A percentile compares a stretch with the other conserved stretches of the same genome.
phyloP scores from a whole-genome alignment of 306 rosid genomes.

The Malus sieversii region DNA sequence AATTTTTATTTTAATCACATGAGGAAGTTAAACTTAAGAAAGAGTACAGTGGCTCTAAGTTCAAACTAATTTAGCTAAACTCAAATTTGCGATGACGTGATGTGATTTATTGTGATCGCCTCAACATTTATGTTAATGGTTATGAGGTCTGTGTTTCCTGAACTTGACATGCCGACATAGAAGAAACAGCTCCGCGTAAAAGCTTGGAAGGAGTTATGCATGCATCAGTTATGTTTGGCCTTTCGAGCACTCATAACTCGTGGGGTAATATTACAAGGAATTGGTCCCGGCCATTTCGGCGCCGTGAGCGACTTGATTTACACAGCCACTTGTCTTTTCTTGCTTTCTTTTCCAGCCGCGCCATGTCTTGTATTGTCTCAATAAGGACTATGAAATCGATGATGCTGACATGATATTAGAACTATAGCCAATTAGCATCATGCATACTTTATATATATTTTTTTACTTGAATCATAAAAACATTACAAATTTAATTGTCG shows the following conservation, averaged over 20 bases:
- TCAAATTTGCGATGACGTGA: not conserved
- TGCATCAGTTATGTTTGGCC: no score
- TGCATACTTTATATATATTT: no score
- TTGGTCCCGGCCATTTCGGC: slow-evolving; percentile 31
- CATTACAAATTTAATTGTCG: no score
- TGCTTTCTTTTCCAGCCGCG: not conserved
- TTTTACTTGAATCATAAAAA: no score
- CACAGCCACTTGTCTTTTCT: not conserved
- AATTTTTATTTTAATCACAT: no score
- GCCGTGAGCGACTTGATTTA: slow-evolving; percentile 29
- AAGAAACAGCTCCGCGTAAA: not conserved
- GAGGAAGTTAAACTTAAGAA: not conserved
- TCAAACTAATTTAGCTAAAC: no score
- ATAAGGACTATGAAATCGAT: not conserved
- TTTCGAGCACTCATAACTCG: slow-evolving; percentile 9
- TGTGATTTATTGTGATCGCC: not conserved
- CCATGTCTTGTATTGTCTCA: not conserved
- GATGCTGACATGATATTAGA: not conserved
- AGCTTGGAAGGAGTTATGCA: not conserved
- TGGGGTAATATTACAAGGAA: not conserved
- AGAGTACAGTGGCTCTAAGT: no score
- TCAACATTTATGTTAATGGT: no score
- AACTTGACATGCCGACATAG: slow-evolving; percentile 15
- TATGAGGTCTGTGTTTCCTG: not conserved
- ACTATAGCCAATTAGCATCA: no score